Evolutionary conservation across 129 eudicot species (phyloP).

Genomic region (Tagetes erecta): DNA sequence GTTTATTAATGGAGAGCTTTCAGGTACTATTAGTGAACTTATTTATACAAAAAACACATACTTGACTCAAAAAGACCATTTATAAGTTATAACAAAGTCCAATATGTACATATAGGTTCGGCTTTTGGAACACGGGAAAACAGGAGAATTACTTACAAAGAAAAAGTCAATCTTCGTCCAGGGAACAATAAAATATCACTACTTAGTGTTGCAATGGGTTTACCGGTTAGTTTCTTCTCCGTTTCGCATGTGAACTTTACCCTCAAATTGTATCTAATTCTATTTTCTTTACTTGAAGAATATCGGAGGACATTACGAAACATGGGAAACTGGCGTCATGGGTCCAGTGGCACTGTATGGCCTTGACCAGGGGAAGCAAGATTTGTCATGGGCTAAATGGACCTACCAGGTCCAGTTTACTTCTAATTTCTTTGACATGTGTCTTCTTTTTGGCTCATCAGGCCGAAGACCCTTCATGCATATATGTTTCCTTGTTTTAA

Average conservation of each 20-base stretch:
- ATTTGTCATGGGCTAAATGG: constrained; percentile 70
- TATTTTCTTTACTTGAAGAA: constrained; percentile 40
- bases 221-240: constrained; percentile 58
- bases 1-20: constrained; percentile 75
- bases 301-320: constrained; percentile 68
- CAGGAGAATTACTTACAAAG: constrained; percentile 57
- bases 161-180: constrained; percentile 62
- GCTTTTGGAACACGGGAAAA: constrained; percentile 76
- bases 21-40: constrained; percentile 43
- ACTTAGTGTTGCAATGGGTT: constrained; percentile 92
- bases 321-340: constrained; percentile 59
- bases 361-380: constrained; percentile 61
- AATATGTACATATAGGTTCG: constrained; percentile 51
- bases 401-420: constrained; percentile 49
- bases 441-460: neutral
- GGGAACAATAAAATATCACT: constrained; percentile 72
- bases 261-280: neutral
- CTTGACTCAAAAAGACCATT: neutral
- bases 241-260: neutral
- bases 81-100: neutral
- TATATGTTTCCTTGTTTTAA: neutral
- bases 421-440: neutral
- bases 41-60: neutral
- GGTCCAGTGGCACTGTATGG: constrained; percentile 72
- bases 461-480: neutral